These are phyloP conservation scores for Verticillium tricorpus DNA, from an alignment of 2,329 filamentous ascomycete genomes.

Conservation along the genomic window DNA sequence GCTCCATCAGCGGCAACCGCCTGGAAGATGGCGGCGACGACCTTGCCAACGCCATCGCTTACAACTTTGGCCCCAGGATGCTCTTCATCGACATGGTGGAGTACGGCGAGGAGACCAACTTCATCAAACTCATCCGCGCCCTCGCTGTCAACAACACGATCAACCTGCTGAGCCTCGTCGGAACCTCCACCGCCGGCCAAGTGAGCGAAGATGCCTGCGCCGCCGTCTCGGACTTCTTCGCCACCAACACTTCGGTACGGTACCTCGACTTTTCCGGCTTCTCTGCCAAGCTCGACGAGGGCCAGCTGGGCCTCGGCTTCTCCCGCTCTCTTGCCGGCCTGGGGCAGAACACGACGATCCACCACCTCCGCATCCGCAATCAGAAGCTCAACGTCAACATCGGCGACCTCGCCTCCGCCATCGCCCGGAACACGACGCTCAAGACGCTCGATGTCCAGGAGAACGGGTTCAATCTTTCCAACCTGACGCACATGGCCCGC, in stretches of 20 bases:
- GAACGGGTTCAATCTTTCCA: slow-evolving; percentile 51
- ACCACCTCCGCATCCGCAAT: slow-evolving; percentile 50
- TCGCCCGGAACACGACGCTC: slow-evolving; percentile 43
- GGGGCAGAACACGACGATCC: slow-evolving; percentile 36
- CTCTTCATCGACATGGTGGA: slow-evolving; percentile 55
- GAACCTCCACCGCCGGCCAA: slow-evolving; percentile 45
- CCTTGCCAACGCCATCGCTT: slow-evolving; percentile 41
- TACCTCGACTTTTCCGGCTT: slow-evolving; percentile 54
- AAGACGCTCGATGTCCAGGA: slow-evolving; percentile 50
- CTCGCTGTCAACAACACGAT: slow-evolving; percentile 46
- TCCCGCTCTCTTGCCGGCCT: slow-evolving; percentile 45
- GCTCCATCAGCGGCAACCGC: slow-evolving; percentile 47
- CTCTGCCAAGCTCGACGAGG: slow-evolving; percentile 53
- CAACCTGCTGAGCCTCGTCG: slow-evolving; percentile 47
- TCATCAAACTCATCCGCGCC: slow-evolving; percentile 44
- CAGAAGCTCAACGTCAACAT: slow-evolving; percentile 52
- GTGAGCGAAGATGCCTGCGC: slow-evolving; percentile 41
- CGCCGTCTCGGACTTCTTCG: slow-evolving; percentile 45
- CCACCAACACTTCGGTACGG: slow-evolving; percentile 44
- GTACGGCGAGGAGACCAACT: slow-evolving; percentile 46
- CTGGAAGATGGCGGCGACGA: slow-evolving; percentile 48
- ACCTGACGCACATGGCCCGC: slow-evolving; percentile 41
- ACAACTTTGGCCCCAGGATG: slow-evolving; percentile 42
- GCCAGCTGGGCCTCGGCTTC: slow-evolving; percentile 49
- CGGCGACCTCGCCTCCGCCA: slow-evolving; percentile 45